Conservation (phyloP, 306 rosid species). For the Citrullus amarus region DNA sequence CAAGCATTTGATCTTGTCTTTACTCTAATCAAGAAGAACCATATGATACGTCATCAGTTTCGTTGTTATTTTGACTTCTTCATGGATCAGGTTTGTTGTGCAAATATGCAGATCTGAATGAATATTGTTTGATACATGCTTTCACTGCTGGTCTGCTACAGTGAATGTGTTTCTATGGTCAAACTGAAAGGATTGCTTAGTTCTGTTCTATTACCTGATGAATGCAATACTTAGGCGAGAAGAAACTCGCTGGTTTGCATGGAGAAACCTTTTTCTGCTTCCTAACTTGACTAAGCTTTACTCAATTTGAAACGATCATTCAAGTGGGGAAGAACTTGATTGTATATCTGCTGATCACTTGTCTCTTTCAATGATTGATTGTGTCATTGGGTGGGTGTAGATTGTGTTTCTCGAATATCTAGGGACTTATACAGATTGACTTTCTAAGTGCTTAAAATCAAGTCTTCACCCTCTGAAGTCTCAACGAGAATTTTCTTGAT, state of each 20-base stretch:
- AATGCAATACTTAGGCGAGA: neutral
- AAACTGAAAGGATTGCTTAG: neutral
- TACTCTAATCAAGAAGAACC: constrained; percentile 30
- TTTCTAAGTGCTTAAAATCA: neutral
- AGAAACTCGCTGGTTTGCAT: neutral
- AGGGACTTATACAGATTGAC: neutral
- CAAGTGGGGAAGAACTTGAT: neutral
- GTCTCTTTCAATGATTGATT: neutral
- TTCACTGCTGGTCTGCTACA: neutral
- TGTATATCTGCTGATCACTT: neutral
- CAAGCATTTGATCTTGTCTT: constrained; percentile 50
- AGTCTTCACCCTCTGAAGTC: neutral
- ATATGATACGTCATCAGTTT: constrained; percentile 35
- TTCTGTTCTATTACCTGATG: neutral
- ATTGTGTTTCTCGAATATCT: neutral
- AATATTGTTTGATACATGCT: neutral
- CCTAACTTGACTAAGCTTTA: neutral
- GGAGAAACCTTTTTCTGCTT: neutral
- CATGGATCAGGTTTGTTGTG: constrained; percentile 85
- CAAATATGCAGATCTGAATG: neutral
- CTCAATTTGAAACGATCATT: neutral
- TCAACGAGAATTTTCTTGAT: neutral
- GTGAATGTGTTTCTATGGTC: neutral
- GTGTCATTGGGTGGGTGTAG: neutral
- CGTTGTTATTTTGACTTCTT: constrained; percentile 68